Conservation (phyloP, 306 rosid genomes). For the Lithocarpus polystachyus region DNA sequence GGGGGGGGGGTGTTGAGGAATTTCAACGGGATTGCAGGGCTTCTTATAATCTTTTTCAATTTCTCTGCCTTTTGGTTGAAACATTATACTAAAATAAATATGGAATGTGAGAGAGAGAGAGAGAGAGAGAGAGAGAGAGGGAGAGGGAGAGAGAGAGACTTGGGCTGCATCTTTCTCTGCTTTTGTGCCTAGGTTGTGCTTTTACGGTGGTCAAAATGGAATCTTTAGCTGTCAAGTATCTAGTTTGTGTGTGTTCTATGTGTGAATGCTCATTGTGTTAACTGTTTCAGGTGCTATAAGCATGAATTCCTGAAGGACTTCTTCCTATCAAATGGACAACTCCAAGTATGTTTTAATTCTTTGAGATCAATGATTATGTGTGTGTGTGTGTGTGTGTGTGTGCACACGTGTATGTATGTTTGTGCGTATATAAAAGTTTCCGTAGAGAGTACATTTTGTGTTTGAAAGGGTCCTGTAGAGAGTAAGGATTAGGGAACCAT, state of each 20-base stretch:
- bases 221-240: slow-evolving; percentile 8
- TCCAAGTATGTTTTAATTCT: slow-evolving; percentile 62
- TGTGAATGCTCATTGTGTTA: slow-evolving; percentile 20
- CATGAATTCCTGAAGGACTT: slow-evolving; percentile 94
- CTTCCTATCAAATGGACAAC: slow-evolving; percentile 92
- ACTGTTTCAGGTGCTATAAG: slow-evolving; percentile 74
- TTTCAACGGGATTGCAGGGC: no score
- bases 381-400: neutral
- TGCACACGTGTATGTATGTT: neutral
- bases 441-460: neutral
- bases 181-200: neutral
- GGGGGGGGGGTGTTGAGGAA: no score
- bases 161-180: neutral
- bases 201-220: slow-evolving; percentile 7
- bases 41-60: neutral
- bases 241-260: slow-evolving; percentile 8
- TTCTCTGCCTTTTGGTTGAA: neutral
- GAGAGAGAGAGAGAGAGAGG: neutral
- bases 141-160: neutral
- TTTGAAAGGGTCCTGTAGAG: neutral
- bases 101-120: neutral
- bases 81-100: neutral
- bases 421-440: neutral
- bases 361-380: neutral
- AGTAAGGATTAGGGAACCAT: neutral